Evolutionary conservation across 805 yeast genomes (phyloP), one percentile per base, ranked within the genome.

Genomic region (Limtongozyma cylindracea): DNA sequence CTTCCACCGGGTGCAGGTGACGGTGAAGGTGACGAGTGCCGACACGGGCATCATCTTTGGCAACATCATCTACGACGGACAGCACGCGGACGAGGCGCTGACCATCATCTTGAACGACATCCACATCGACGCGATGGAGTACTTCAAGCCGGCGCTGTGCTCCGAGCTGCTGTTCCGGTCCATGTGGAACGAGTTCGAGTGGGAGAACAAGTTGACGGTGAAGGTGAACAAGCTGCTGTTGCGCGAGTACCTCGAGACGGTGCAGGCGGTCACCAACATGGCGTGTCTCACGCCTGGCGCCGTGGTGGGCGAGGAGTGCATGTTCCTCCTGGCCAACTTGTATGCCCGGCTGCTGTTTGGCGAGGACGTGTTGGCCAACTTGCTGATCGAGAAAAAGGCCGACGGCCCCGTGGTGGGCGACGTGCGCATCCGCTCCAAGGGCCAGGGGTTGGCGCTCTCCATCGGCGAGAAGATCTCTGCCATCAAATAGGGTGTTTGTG

Each of bases 111-210:
- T 88, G 39, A 78, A 77, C 37, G 96, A 88, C 41, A 80, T 88
- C 22, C 93, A 82, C 41, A 82, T 88, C 27, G 94, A 88, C 43
- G 76, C 88, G 24, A 77, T 88, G 80, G 96, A 88, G 46, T 88
- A 88, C 50, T 80, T 88, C 45, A 78, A 77, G 43, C 95, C 98
- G 11, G 88, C 91, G n/a, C 59, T 62, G 12, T 76, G 92, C 43
- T 53, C 80, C 10, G 96, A 84, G 47, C 64, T 68, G 20, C 72
- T 64, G 33, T 88, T 88, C 73, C 73, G 98, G 39, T 62, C 68
- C 37, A 84, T 82, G 96, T 88, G 99, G 99, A 78, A 80, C 43
- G 95, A 82, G 43, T 88, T 91, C 41, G 99, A 88, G 50, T 88
- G 98, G 98, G 98, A 88, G 48, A 88, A 88, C 54, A 88, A 88